phyloP scores from a whole-genome alignment of 345 rosid species.

The Pistacia atlantica region DNA sequence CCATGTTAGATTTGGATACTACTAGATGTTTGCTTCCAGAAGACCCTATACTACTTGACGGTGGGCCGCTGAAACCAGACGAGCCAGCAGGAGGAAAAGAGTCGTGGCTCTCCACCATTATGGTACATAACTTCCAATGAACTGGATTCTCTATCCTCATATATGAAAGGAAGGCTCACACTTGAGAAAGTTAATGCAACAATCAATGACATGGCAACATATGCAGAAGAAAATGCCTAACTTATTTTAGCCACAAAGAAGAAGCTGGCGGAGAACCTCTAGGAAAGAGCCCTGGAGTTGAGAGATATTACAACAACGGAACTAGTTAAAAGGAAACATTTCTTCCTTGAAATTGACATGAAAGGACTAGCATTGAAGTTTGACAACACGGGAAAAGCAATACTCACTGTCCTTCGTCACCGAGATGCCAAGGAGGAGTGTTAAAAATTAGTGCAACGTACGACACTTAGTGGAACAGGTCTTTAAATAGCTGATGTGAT shows the following conservation, averaged over 20 bases:
- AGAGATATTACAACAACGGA: conserved; percentile 74
- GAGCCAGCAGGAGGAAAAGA: conserved; percentile 81
- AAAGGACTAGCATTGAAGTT: conserved; percentile 86
- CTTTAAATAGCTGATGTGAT: too few relatives aligned
- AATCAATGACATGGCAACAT: conserved; percentile 81
- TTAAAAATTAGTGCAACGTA: too few relatives aligned
- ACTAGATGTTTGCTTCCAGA: conserved; percentile 45
- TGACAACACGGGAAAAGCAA: conserved; percentile 91
- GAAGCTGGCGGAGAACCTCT: conserved; percentile 83
- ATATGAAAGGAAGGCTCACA: conserved; percentile 97
- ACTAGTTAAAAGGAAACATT: conserved; percentile 67
- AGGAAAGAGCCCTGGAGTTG: conserved; percentile 92
- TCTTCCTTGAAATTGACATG: conserved; percentile 85
- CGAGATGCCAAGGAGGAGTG: too few relatives aligned
- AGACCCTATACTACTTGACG: conserved; percentile 34
- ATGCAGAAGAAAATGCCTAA: conserved; percentile 81
- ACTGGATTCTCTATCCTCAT: conserved; percentile 69
- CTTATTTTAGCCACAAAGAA: conserved; percentile 80
- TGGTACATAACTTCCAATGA: conserved; percentile 76
- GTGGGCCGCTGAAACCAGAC: conserved; percentile 38
- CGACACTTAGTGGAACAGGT: too few relatives aligned
- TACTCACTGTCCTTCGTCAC: conserved; percentile 38
- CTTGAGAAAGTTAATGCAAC: conserved; percentile 93
- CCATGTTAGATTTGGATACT: conserved; percentile 44
- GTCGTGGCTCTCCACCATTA: conserved; percentile 67